Base-by-base conservation (phyloP, 768 basidiomycete species). In the Clitopilus passeckerianus region DNA sequence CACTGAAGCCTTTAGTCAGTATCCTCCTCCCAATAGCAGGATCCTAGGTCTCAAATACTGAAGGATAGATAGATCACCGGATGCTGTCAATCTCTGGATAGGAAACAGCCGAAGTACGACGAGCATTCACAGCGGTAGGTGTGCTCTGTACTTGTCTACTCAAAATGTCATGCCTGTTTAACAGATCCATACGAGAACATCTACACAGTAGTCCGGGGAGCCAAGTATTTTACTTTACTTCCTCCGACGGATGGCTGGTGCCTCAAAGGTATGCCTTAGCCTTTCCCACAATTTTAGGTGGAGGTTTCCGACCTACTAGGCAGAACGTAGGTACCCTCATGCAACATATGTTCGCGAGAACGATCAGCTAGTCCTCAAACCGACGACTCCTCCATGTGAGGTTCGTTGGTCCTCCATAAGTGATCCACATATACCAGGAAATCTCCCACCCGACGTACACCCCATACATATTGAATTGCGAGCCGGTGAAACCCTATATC, bases 61-160 rank as follows among this genome's bases (percentile, higher is more conserved):
- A 50, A 50, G 10, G 61, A 50, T 57, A 88, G 90, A 81, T 35
- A 77, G 74, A 63, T 64, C 74, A 16, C 92, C 95, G 0, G 95
- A 98, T 66, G 95, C 93, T 5, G 93, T 93, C 2, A 97, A 97
- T 68, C 67, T 98, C 18, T 98, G 95, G 94, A 91, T 97, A 34
- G 95, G 95, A 10, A 81, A 90, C 65, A 76, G 78, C 57, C 74
- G 77, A 59, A 94, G 92, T 67, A 75, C 85, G 14, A 97, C 95
- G 0, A 92, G 89, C 57, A 80, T 96, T 50, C 95, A 98, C 69
- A 90, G 85, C 67, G 94, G 93, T 92, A 63, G 56, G 77, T 63
- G 20, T 18, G 27, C 30, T 52, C 22, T 43, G 0, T 41, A n/a
- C 33, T 24, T 18, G 27, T 57, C n/a, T 4, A 52, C 46, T 14